These are phyloP conservation scores for Diplotaxis tenuifolia DNA, from an alignment of 345 rosid genomes.

Conservation along the genomic window DNA sequence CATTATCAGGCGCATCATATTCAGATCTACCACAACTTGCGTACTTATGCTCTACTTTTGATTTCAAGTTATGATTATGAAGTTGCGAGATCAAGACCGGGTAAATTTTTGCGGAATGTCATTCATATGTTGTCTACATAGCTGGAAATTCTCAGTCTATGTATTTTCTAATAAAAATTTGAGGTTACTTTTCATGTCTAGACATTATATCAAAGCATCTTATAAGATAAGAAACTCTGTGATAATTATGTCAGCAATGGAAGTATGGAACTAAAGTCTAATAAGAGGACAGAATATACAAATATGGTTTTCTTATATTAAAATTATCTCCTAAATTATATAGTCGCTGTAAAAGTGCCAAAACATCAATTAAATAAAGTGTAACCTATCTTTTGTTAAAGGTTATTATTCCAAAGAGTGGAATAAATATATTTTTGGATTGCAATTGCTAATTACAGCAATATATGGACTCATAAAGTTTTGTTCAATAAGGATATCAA, in stretches of 20 bases:
- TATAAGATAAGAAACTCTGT: not conserved
- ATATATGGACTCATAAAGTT: slow-evolving; percentile 11
- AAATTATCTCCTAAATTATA: not conserved
- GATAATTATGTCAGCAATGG: not conserved
- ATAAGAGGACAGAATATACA: not conserved
- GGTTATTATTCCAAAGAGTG: slow-evolving; percentile 1
- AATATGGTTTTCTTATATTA: not conserved
- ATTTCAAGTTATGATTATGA: not conserved
- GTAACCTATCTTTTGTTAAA: slow-evolving; percentile 15
- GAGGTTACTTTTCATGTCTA: not conserved
- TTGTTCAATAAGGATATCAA: slow-evolving; percentile 4
- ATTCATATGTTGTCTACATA: not conserved
- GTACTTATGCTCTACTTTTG: slow-evolving; percentile 6
- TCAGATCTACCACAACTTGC: not conserved
- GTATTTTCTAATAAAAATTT: not conserved
- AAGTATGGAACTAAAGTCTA: not conserved
- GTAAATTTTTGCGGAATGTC: not conserved
- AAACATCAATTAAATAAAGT: not conserved
- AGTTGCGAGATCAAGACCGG: not conserved
- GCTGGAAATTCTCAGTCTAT: not conserved
- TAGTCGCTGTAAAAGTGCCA: not conserved
- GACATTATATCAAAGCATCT: not conserved
- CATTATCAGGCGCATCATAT: slow-evolving; percentile 8
- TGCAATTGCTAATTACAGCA: not conserved
- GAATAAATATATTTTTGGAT: not conserved